Percentiles rank a stretch among this genome's conserved stretches.
Conservation (phyloP, 768 basidiomycete species). For the Clitopilus hobsonii region DNA sequence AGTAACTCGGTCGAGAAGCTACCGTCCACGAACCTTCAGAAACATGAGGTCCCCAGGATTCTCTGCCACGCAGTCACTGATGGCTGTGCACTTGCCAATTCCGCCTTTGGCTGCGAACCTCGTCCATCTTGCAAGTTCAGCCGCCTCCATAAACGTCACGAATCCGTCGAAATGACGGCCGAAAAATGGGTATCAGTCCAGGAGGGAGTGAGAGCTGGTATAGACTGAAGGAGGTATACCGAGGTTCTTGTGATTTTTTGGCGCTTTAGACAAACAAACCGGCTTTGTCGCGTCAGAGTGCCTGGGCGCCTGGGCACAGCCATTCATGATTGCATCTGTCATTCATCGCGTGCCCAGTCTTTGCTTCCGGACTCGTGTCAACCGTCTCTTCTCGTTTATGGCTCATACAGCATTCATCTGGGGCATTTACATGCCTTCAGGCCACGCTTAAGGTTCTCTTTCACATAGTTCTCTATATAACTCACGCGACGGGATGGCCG, state of each 20-base stretch:
- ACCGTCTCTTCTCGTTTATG: too few relatives aligned
- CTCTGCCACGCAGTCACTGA: constrained; percentile 73
- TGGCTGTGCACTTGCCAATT: constrained; percentile 74
- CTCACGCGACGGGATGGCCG: too few relatives aligned
- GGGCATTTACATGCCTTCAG: too few relatives aligned
- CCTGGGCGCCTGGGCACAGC: background rate
- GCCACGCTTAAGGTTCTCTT: too few relatives aligned
- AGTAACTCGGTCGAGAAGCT: background rate
- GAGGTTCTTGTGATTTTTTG: background rate
- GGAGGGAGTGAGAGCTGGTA: background rate
- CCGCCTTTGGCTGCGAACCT: constrained; percentile 84
- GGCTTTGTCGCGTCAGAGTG: background rate
- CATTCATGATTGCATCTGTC: background rate
- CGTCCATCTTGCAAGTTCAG: constrained; percentile 75
- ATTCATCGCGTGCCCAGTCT: background rate
- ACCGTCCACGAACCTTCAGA: constrained; percentile 47
- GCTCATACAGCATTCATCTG: too few relatives aligned
- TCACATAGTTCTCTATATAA: too few relatives aligned
- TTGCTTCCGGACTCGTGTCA: background rate
- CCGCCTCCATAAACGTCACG: constrained; percentile 53
- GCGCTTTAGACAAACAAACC: background rate
- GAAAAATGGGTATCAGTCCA: background rate
- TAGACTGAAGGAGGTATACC: background rate
- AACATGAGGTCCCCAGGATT: constrained; percentile 81
- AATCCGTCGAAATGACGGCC: background rate